A percentile compares a stretch with the other conserved stretches of the same genome.
Evolutionary conservation across 2,329 filamentous ascomycete genomes (phyloP).

Genomic region (Pseudocercospora fijiensis): DNA sequence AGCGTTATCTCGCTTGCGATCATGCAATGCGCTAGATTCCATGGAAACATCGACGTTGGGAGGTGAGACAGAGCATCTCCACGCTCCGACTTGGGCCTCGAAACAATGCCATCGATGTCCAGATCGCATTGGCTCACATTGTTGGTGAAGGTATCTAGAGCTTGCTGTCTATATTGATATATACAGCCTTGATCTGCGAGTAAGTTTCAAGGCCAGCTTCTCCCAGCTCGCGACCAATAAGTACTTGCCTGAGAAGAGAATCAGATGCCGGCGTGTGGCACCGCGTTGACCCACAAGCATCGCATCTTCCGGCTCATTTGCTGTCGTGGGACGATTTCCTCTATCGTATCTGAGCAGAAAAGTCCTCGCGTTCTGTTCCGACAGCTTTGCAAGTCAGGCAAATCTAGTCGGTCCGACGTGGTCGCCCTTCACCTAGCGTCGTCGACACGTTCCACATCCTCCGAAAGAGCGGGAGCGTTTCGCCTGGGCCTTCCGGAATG

Average conservation of each 20-base stretch:
- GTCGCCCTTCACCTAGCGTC: slow-evolving; percentile 10
- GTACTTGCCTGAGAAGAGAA: background rate
- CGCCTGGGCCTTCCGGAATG: slow-evolving; percentile 1
- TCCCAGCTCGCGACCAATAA: slow-evolving; percentile 59
- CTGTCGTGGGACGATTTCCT: background rate
- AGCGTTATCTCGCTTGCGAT: background rate
- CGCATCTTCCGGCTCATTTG: background rate
- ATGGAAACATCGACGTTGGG: no score
- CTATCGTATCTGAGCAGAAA: slow-evolving; percentile 7
- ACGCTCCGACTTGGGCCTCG: background rate
- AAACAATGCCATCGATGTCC: no score
- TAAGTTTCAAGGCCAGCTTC: slow-evolving; percentile 63
- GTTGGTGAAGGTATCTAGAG: slow-evolving; percentile 37
- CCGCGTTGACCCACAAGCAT: background rate
- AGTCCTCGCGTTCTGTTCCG: slow-evolving; percentile 5
- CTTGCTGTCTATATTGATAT: slow-evolving; percentile 50
- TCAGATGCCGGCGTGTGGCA: background rate
- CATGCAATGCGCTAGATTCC: no score
- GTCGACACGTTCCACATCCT: slow-evolving; percentile 9
- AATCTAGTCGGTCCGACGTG: background rate
- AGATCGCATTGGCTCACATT: background rate
- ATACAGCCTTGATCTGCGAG: slow-evolving; percentile 57
- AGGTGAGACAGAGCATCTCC: background rate
- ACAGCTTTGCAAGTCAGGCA: slow-evolving; percentile 13
- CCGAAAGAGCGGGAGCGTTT: slow-evolving; percentile 14